Evolutionary conservation across 768 basidiomycete species (phyloP), one percentile per base, ranked within the genome.

Genomic region (Tephrocybe sp.): DNA sequence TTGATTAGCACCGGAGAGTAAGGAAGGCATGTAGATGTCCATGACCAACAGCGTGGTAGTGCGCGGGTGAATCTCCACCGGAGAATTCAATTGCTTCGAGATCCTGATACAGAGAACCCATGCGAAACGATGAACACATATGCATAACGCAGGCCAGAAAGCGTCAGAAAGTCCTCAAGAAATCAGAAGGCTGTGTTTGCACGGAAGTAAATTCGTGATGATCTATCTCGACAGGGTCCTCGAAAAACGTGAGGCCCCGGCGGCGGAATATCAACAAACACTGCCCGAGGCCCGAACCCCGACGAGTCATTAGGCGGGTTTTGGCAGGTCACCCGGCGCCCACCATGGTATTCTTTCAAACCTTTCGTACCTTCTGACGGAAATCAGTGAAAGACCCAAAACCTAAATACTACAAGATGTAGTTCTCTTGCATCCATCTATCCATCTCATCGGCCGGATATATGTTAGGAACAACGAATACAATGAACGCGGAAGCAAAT

Each of bases 281-380:
- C 23, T 30, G 46, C 51, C 54, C 48, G 48, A 47, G 40, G 53
- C 26, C 41, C 48, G 48, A 47, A 35, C 48, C 26, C 41, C 26
- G 26, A 26, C 16, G 17, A 48, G 42, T 26, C 40, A 44, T 41
- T 35, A 52, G 34, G 17, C 44, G 13, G 22, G 0, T 33, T 36
- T 26, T 36, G 30, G n/a, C 36, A 36, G 33, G 35, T 31, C 22
- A 20, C n/a, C n/a, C n/a, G 35, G 7, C 26, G 26, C 26, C 26
- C 26, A 16, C 23, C 30, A 20, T 26, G 26, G 4, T 10, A 42
- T 42, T 16, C n/a, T 52, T 33, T 16, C 0, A 32, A n/a, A 13
- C 12, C n/a, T n/a, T n/a, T n/a, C n/a, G n/a, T n/a, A n/a, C n/a
- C n/a, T 41, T 13, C 52, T 42, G 35, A 14, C 39, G 45, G 55